Percentiles rank a stretch among this genome's conserved stretches.
Evolutionary conservation across 1,139 yeast species (phyloP).

Genomic region (Suhomyces bolitotheri): DNA sequence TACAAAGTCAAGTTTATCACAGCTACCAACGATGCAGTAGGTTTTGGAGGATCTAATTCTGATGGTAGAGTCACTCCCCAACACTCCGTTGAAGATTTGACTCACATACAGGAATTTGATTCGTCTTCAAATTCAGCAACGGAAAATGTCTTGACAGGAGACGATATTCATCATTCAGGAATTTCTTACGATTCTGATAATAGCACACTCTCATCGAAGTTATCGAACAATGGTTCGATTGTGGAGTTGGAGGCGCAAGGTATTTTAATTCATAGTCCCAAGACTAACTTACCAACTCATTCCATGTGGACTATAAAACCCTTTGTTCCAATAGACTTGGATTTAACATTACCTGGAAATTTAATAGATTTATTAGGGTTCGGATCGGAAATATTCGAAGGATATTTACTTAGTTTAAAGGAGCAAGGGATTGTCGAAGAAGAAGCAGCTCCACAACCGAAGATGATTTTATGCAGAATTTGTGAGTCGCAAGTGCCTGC

Average conservation of each 20-base stretch:
- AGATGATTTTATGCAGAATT: conserved; percentile 79
- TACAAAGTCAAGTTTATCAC: conserved; percentile 74
- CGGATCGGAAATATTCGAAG: conserved; percentile 82
- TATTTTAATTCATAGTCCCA: conserved; percentile 72
- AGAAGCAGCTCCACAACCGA: conserved; percentile 70
- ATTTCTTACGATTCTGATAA: conserved; percentile 14
- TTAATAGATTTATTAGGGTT: conserved; percentile 78
- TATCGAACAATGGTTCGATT: conserved; percentile 58
- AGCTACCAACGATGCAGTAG: conserved; percentile 41
- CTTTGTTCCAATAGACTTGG: conserved; percentile 60
- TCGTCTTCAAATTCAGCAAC: too few species aligned
- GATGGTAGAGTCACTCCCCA: conserved; percentile 31
- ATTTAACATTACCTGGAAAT: conserved; percentile 64
- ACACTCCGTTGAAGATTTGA: conserved; percentile 21
- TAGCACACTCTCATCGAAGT: conserved; percentile 28
- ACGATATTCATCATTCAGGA: conserved; percentile 9
- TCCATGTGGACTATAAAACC: conserved; percentile 95
- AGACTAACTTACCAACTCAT: conserved; percentile 65
- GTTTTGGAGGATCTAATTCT: conserved; percentile 10
- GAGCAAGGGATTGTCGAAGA: conserved; percentile 64
- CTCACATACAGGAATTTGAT: conserved; percentile 1
- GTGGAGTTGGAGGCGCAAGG: conserved; percentile 94
- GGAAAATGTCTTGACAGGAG: conserved; percentile 1
- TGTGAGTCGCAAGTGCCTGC: conserved; percentile 92
- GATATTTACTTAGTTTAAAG: conserved; percentile 64